A percentile compares a stretch with the other conserved stretches of the same genome.
These are phyloP conservation scores for Globisporangium paddicum DNA, from an alignment of 352 stramenopile species.

Conservation along the genomic window DNA sequence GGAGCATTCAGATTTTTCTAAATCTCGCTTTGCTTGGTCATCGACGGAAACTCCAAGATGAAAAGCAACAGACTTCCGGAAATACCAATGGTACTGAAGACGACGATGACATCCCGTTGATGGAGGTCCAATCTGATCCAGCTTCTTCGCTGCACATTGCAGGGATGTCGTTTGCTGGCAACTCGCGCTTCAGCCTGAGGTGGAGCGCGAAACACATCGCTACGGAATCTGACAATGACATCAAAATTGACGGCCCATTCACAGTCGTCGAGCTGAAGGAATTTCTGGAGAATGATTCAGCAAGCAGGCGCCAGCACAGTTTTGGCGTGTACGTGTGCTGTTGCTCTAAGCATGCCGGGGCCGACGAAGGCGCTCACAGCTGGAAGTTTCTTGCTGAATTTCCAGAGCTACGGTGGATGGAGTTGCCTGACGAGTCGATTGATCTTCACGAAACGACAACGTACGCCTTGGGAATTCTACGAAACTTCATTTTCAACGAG, in stretches of 20 bases:
- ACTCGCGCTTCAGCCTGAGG: conserved; percentile 58
- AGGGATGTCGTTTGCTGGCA: conserved; percentile 52
- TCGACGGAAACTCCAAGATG: conserved; percentile 16
- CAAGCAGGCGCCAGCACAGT: conserved; percentile 26
- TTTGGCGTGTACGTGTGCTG: conserved; percentile 55
- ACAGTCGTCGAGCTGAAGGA: conserved; percentile 55
- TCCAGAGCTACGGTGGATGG: conserved; percentile 78
- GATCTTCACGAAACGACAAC: conserved; percentile 34
- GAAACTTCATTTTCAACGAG: conserved; percentile 64
- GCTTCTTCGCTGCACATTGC: conserved; percentile 59
- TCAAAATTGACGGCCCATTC: conserved; percentile 35
- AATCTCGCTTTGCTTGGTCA: conserved; percentile 63
- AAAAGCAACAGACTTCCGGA: background rate
- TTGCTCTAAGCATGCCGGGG: conserved; percentile 46
- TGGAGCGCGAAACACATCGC: conserved; percentile 49
- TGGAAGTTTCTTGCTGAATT: conserved; percentile 63
- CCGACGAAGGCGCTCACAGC: conserved; percentile 28
- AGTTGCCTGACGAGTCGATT: conserved; percentile 61
- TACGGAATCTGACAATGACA: conserved; percentile 15
- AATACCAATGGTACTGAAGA: conserved; percentile 6
- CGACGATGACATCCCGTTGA: conserved; percentile 61
- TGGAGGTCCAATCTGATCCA: conserved; percentile 47
- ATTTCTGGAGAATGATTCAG: conserved; percentile 38
- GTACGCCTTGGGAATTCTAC: conserved; percentile 49
- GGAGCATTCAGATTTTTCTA: conserved; percentile 54